These are phyloP conservation scores for Penstemon davidsonii DNA, from an alignment of 257 asterid genomes.

Conservation along the genomic window DNA sequence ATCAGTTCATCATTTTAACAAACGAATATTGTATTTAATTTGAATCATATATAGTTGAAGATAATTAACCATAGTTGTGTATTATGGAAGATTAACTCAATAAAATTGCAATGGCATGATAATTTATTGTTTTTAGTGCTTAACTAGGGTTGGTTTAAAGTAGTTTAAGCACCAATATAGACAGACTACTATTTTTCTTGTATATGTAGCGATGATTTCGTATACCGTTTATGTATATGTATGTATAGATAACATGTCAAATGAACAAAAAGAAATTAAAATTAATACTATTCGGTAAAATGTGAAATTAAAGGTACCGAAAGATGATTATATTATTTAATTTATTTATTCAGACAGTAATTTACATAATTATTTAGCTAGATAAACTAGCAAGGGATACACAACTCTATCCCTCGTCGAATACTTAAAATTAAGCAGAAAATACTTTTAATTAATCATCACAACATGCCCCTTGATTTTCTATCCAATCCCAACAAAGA, in stretches of 20 bases:
- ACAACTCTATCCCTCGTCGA: not conserved
- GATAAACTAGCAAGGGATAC: slow-evolving; percentile 24
- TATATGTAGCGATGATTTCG: not conserved
- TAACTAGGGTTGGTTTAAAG: slow-evolving; percentile 9
- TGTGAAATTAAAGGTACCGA: not conserved
- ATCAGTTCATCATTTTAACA: too few species aligned
- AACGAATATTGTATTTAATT: too few species aligned
- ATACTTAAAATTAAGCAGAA: not conserved
- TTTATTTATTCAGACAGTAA: slow-evolving; percentile 21
- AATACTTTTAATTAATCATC: not conserved
- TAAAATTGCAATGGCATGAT: not conserved
- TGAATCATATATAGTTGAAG: too few species aligned
- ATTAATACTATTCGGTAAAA: too few species aligned
- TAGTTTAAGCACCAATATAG: slow-evolving; percentile 12
- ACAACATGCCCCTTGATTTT: not conserved
- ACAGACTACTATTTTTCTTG: not conserved
- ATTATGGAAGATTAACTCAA: too few species aligned
- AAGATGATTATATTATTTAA: too few species aligned
- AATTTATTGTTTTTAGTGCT: slow-evolving; percentile 5
- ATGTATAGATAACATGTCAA: too few species aligned
- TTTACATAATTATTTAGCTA: slow-evolving; percentile 29
- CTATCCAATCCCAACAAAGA: not conserved
- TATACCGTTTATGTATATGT: too few species aligned
- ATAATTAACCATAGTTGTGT: too few species aligned
- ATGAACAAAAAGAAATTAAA: too few species aligned